Conservation (phyloP, 2,329 filamentous ascomycete genomes). For the Graphilbum fragrans region DNA sequence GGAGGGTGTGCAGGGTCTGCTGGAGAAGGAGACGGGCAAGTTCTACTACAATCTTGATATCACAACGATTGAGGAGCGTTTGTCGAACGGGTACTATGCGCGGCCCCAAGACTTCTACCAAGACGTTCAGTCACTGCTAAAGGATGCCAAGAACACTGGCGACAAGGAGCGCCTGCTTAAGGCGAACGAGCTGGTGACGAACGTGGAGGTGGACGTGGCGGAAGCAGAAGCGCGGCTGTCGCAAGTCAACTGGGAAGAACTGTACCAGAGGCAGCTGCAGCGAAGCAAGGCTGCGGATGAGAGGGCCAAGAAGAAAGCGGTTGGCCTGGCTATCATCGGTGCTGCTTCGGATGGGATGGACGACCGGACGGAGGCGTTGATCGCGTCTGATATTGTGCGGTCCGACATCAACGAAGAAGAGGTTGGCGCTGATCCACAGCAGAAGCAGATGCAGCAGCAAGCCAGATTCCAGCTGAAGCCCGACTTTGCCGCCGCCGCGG, state of each 20-base stretch:
- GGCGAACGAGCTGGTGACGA: conserved; percentile 81
- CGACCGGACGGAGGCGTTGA: background rate
- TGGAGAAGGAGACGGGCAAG: conserved; percentile 64
- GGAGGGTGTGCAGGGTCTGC: conserved; percentile 63
- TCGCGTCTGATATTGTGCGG: conserved; percentile 8
- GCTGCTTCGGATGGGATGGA: conserved; percentile 1
- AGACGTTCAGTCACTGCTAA: conserved; percentile 74
- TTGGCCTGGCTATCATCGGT: conserved; percentile 42
- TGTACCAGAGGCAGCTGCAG: conserved; percentile 62
- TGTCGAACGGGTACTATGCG: conserved; percentile 94
- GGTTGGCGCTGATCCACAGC: conserved; percentile 26
- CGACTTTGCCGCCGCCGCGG: background rate
- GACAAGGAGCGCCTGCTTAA: conserved; percentile 75
- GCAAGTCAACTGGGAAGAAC: conserved; percentile 67
- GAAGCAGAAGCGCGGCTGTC: conserved; percentile 46
- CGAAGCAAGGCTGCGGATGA: conserved; percentile 48
- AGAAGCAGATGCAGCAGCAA: conserved; percentile 8
- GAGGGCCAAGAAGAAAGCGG: conserved; percentile 49
- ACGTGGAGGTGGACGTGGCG: conserved; percentile 87
- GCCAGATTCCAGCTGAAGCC: conserved; percentile 41
- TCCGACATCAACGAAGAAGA: background rate
- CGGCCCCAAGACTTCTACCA: conserved; percentile 79
- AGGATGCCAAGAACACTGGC: conserved; percentile 71
- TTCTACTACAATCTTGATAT: conserved; percentile 95
- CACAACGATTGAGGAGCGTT: conserved; percentile 84